Evolutionary conservation across 2,329 filamentous ascomycete species (phyloP), one percentile per base, ranked within the genome.

Genomic region (Pseudonectria foliicola): DNA sequence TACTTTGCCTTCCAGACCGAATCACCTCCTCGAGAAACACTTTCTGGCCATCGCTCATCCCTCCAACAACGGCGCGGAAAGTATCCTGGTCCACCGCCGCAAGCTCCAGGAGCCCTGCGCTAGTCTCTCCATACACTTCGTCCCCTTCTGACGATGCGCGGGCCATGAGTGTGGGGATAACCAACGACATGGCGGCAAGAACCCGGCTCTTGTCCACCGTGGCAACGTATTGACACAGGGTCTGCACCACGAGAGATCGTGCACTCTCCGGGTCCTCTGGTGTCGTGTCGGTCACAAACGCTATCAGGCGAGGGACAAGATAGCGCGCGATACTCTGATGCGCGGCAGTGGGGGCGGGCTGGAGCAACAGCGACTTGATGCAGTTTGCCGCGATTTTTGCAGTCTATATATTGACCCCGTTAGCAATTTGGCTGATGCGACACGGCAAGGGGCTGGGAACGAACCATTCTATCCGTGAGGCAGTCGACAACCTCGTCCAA

Each of bases 331-430:
- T 80, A 40, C 74, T 77, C 48, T 87, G 75, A 54, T 88, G 82
- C 13, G 84, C 79, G 1, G 70, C 46, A 40, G 80, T 73, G 44
- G 77, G 66, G 33, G 75, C 66, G 34, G 74, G 63, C 49, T 82
- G 68, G 4, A 95, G 66, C 21, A 96, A 70, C 7, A 96, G 73
- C 7, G 88, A 92, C 37, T 89, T 80, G 46, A 90, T 77, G 60
- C 92, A 98, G 53, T 87, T 88, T 42, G 87, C 84, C 2, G 92
- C 88, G 37, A 95, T 89, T 53, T 85, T 94, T 35, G 85, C 83
- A 2, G 86, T 90, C 77, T 82, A 37, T 16, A 12, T 7, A 25
- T 29, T 49, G 35, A 52, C 53, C 33, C 42, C 35, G 33, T 49
- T 23, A 37, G 37, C 30, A 27, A 15, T 31, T 33, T 29, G 30